These are phyloP conservation scores for Moesziomyces sp. DNA, from an alignment of 1,284 basidiomycete species.

Conservation along the genomic window DNA sequence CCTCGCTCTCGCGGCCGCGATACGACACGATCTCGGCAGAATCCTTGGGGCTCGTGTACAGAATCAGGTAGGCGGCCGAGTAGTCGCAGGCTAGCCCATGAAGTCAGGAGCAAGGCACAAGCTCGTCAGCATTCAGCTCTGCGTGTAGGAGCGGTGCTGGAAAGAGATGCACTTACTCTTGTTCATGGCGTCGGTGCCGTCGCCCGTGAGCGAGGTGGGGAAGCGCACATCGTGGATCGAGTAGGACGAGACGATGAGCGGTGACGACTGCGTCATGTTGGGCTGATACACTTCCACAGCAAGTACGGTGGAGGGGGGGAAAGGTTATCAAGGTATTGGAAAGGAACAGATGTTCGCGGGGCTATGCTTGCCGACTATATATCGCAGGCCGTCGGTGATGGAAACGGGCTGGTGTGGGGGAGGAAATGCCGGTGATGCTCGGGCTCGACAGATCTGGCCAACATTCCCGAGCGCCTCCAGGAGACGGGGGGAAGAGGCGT, in stretches of 20 bases:
- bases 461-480: too few relatives aligned
- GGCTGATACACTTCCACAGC: not conserved
- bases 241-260: constrained; percentile 44
- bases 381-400: not conserved
- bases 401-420: too few relatives aligned
- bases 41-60: constrained; percentile 74
- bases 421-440: too few relatives aligned
- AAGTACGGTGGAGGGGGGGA: too few relatives aligned
- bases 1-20: constrained; percentile 38
- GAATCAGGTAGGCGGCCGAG: constrained; percentile 86
- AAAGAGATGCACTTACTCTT: constrained; percentile 70
- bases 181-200: constrained; percentile 92
- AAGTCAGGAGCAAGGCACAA: not conserved
- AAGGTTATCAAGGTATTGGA: too few relatives aligned
- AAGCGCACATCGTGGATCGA: constrained; percentile 48
- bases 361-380: not conserved
- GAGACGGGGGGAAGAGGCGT: too few relatives aligned
- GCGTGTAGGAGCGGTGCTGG: too few relatives aligned
- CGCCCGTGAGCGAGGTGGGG: constrained; percentile 74
- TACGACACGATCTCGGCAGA: constrained; percentile 37
- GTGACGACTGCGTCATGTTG: constrained; percentile 38
- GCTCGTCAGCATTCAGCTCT: too few relatives aligned
- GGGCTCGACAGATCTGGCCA: too few relatives aligned
- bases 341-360: too few relatives aligned
- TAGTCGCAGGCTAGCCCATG: constrained; percentile 75